Conservation (phyloP, 2,329 filamentous ascomycete species). For the Colletotrichum sp. region DNA sequence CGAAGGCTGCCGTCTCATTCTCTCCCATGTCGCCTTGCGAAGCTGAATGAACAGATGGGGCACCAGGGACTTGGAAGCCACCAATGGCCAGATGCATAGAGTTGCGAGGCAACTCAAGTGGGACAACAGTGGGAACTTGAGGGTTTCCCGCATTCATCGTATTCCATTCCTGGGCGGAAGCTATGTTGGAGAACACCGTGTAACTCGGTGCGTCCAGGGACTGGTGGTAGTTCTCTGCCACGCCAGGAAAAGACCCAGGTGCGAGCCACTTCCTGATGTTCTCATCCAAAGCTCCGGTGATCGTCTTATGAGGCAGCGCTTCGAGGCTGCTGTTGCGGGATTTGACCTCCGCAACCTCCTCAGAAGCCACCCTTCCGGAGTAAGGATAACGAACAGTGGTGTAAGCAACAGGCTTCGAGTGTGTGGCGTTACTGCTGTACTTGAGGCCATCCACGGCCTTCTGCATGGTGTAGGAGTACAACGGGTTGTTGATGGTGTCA, state of each 20-base stretch:
- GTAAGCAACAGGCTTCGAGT: conserved; percentile 25
- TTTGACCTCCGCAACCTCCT: neutral
- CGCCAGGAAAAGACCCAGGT: neutral
- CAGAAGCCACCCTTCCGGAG: conserved; percentile 22
- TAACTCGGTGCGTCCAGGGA: conserved; percentile 36
- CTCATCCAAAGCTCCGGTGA: neutral
- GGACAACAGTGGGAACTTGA: neutral
- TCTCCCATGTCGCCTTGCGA: conserved; percentile 38
- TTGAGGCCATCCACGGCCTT: conserved; percentile 4
- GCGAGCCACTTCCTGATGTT: neutral
- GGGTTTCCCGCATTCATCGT: conserved; percentile 12
- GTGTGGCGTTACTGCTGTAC: neutral
- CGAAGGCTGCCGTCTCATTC: conserved; percentile 39
- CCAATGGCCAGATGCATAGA: conserved; percentile 32
- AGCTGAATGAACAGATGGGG: conserved; percentile 7
- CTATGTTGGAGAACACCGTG: conserved; percentile 36
- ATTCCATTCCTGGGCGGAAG: conserved; percentile 25
- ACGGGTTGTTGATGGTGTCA: conserved; percentile 20
- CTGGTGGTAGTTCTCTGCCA: conserved; percentile 7
- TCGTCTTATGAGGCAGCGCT: neutral
- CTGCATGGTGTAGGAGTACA: conserved; percentile 28
- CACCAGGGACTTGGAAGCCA: conserved; percentile 19
- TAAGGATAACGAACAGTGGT: conserved; percentile 28
- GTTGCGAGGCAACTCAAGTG: conserved; percentile 32
- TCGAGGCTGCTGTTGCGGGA: conserved; percentile 13